Evolutionary conservation across 208 protist species (phyloP), one percentile per base, ranked within the genome.

Genomic region (Leishmania guyanensis): DNA sequence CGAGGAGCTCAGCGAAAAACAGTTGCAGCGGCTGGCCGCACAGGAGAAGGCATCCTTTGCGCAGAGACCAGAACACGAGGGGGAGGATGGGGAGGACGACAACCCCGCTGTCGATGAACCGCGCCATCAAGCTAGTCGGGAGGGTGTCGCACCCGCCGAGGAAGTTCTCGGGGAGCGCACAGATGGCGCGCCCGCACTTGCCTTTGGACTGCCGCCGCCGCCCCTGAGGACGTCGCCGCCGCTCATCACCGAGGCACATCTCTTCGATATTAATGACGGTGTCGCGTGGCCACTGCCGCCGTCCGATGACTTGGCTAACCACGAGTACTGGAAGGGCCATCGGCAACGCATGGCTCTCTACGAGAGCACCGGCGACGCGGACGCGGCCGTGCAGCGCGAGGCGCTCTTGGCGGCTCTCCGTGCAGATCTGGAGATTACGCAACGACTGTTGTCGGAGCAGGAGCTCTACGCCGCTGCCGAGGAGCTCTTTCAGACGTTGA

Each of bases 201-300:
- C 51, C 22, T 58, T 43, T n/a, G 69, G 46, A 20, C 26, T 73
- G 39, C 29, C n/a, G 14, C 65, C 43, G 46, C 51, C 68, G 66
- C 70, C 10, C 10, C 68, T 84, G 6, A 69, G 39, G n/a, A 77
- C 33, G 36, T 16, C 50, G 9, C 82, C 69, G 0, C 86, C 87
- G 6, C 88, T 83, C 70, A 93, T 97, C 56, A 73, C 88, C 6
- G 94, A 96, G 65, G 80, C 71, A 17, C 94, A 97, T 76, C 86
- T 97, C 50, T 97, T 97, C 78, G 84, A 96, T 29, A 89, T 97
- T 20, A 96, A 96, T 85, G 94, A 97, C 66, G 94, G 88, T 46
- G 84, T 96, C 9, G 78, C 72, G 16, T 96, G 90, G 91, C 84
- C 85, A 74, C 72, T 92, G 65, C 94, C 94, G 46, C 90, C 94